phyloP scores from a whole-genome alignment of 148 eudicot species.

The Nyssa sinensis region DNA sequence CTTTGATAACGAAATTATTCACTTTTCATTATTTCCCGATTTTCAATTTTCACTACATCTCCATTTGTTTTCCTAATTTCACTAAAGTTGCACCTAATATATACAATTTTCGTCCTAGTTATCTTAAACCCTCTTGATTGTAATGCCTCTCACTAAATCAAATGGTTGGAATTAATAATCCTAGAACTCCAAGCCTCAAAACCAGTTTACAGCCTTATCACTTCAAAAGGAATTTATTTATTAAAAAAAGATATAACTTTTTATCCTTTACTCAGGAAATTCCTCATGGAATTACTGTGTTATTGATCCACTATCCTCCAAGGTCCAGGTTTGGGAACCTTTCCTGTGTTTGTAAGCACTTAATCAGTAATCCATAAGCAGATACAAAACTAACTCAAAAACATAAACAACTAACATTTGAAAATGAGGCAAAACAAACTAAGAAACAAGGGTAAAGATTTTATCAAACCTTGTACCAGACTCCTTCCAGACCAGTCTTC shows the following conservation, averaged over 20 bases:
- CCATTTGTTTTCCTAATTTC: no score
- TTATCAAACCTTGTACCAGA: constrained; percentile 82
- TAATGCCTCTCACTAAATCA: no score
- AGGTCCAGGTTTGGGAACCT: not conserved
- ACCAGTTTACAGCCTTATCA: not conserved
- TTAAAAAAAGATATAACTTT: no score
- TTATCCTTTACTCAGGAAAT: no score
- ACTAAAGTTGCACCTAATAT: no score
- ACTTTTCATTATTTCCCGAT: no score
- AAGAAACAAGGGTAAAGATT: not conserved
- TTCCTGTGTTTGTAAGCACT: not conserved
- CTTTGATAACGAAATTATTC: no score
- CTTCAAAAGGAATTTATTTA: not conserved
- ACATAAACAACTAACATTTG: not conserved
- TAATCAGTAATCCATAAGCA: constrained; percentile 11
- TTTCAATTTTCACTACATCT: no score
- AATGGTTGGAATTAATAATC: no score
- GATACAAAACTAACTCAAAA: not conserved
- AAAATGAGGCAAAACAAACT: not conserved
- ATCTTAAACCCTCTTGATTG: no score
- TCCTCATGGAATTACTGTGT: no score
- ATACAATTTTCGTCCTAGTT: no score
- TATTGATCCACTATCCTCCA: not conserved
- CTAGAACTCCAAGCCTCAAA: not conserved
- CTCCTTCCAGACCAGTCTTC: constrained; percentile 96